Conservation (phyloP, 2,329 filamentous ascomycete species). For the Phialophora chinensis region DNA sequence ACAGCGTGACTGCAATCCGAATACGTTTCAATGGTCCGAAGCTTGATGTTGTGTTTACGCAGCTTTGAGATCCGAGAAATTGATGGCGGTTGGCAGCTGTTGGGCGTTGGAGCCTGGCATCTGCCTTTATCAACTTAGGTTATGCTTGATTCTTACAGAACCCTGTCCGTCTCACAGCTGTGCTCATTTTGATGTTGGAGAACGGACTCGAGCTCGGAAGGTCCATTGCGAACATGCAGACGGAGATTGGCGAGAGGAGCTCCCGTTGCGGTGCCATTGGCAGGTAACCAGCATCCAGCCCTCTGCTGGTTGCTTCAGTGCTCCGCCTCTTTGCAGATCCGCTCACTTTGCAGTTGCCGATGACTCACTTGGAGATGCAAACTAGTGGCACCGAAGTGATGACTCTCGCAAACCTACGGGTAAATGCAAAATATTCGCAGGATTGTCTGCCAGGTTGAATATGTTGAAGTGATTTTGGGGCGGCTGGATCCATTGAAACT, state of each 20-base stretch:
- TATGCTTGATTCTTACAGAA: background rate
- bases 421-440: background rate
- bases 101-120: background rate
- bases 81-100: background rate
- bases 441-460: background rate
- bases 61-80: background rate
- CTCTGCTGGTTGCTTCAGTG: background rate
- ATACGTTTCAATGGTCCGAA: background rate
- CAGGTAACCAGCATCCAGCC: background rate
- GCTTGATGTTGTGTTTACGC: background rate
- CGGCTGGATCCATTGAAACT: background rate
- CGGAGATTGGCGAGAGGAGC: conserved; percentile 2
- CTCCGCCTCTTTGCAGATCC: conserved; percentile 1
- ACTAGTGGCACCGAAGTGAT: background rate
- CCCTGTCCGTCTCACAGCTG: background rate
- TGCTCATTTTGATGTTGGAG: background rate
- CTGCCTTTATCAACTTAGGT: background rate
- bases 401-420: background rate
- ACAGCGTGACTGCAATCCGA: background rate
- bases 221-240: background rate
- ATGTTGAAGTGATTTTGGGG: background rate
- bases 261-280: background rate
- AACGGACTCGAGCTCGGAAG: background rate
- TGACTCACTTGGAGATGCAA: conserved; percentile 2
- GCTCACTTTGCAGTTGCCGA: background rate